Base-by-base conservation (phyloP, 305 asterid species). In the Fraxinus angustifolia region DNA sequence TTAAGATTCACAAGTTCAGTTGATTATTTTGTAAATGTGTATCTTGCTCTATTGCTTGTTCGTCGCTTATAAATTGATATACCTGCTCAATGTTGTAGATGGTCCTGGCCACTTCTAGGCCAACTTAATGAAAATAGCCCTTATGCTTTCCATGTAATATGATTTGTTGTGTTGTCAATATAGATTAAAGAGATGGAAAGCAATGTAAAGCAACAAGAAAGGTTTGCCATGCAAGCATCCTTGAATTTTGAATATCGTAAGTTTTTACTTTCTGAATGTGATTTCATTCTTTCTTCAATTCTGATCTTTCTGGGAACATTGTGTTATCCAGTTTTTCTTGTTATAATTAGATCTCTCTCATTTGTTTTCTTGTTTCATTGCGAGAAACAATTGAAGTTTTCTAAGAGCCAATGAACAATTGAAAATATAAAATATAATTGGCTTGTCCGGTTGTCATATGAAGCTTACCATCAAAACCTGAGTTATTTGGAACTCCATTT, bases 141-240 rank as follows among this genome's bases (percentile, higher is more conserved):
- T 74, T 76, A 62, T 72, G 35, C 48, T 40, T 72, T 30, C 70
- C n/a, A 73, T 84, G 71, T 35, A 53, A 79, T 78, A 81, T 87
- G 76, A 38, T 75, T 84, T 80, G 80, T 79, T 79, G 80, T 56
- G 42, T 56, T 70, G 36, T 45, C 72, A 42, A 73, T 83, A 67
- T 83, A 96, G 99, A 89, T 96, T 42, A 94, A 93, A 90, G 98
- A 94, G 76, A 88, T 96, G 97, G 99, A 93, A 84, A 88, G 89
- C 83, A 82, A 82, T 79, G 82, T 88, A 75, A 96, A 96, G 88
- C 92, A 90, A 74, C 96, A 92, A 77, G 97, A 92, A 82, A 94
- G 89, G 86, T 30, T 82, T 82, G 97, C 97, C 76, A 6, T 86
- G 89, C 95, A 94, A 89, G 97, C 93, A 40, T 83, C 93, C 28